A percentile compares a stretch with the other conserved stretches of the same genome.
Evolutionary conservation across 1,284 basidiomycete species (phyloP).

Genomic region (Malassezia yamatoensis): DNA sequence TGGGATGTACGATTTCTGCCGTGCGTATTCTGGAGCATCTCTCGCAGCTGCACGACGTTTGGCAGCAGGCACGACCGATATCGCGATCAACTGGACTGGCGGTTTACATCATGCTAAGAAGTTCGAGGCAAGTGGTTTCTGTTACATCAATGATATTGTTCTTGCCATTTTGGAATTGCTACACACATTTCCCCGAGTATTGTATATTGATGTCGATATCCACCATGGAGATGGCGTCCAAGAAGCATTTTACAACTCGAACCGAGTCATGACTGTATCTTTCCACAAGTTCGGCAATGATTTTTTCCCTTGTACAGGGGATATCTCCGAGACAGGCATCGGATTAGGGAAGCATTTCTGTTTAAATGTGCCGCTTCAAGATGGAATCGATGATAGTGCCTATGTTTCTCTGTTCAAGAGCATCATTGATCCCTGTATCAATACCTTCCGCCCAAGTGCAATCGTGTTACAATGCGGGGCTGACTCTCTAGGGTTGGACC

Average conservation of each 20-base stretch:
- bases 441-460: constrained; percentile 73
- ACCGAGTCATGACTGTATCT: constrained; percentile 94
- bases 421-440: constrained; percentile 86
- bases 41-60: constrained; percentile 59
- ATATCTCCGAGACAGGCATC: constrained; percentile 42
- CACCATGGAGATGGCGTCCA: constrained; percentile 99
- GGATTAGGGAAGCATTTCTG: constrained; percentile 78
- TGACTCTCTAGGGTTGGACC: constrained; percentile 85
- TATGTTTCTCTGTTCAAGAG: constrained; percentile 91
- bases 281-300: constrained; percentile 99
- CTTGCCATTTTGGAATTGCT: constrained; percentile 44
- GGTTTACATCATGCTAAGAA: constrained; percentile 97
- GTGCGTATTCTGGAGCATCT: constrained; percentile 52
- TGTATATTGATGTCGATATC: constrained; percentile 96
- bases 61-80: constrained; percentile 67
- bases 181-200: constrained; percentile 59
- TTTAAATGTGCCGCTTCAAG: constrained; percentile 86
- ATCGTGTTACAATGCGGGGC: constrained; percentile 97
- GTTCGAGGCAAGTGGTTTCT: constrained; percentile 88
- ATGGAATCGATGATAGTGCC: constrained; percentile 94
- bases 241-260: constrained; percentile 95
- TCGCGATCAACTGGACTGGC: constrained; percentile 95
- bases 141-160: constrained; percentile 77
- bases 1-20: constrained; percentile 48
- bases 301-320: constrained; percentile 60